Evolutionary conservation across 2,329 filamentous ascomycete genomes (phyloP).

Genomic region (Calonectria multiphialidica): DNA sequence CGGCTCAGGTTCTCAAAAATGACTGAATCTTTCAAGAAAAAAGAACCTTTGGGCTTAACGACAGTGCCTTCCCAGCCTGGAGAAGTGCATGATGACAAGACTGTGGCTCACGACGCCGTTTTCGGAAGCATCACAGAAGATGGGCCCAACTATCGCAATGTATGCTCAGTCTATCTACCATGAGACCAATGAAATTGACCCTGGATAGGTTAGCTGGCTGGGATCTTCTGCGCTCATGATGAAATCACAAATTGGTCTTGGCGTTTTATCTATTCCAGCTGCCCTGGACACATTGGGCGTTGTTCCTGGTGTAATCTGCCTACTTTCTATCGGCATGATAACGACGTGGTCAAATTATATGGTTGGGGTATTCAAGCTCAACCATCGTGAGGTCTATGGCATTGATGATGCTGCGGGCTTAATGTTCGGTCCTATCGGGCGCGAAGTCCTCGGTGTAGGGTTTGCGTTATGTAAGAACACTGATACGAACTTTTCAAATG

Average conservation of each 20-base stretch:
- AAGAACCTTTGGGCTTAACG: too few relatives aligned
- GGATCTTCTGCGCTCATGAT: not conserved
- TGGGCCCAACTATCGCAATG: not conserved
- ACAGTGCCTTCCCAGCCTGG: too few relatives aligned
- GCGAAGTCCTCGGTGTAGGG: constrained; percentile 52
- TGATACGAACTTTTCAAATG: not conserved
- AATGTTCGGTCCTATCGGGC: constrained; percentile 59
- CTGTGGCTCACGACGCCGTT: not conserved
- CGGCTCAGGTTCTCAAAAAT: too few relatives aligned
- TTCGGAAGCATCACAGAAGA: not conserved
- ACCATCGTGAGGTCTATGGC: constrained; percentile 62
- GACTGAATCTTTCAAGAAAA: too few relatives aligned
- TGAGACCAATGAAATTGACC: not conserved
- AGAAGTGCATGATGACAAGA: not conserved
- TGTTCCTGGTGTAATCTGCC: not conserved
- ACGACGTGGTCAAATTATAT: constrained; percentile 58
- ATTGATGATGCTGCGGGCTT: constrained; percentile 63
- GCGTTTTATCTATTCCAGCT: not conserved
- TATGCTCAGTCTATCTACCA: not conserved
- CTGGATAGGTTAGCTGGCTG: not conserved
- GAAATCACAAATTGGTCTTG: not conserved
- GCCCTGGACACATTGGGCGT: not conserved
- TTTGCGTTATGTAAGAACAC: constrained; percentile 42
- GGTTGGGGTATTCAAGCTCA: constrained; percentile 61
- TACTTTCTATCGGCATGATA: not conserved